Percentiles rank a stretch among this genome's conserved stretches.
These are phyloP conservation scores for Porogramme epimiltina DNA, from an alignment of 1,284 basidiomycete genomes.

Conservation along the genomic window DNA sequence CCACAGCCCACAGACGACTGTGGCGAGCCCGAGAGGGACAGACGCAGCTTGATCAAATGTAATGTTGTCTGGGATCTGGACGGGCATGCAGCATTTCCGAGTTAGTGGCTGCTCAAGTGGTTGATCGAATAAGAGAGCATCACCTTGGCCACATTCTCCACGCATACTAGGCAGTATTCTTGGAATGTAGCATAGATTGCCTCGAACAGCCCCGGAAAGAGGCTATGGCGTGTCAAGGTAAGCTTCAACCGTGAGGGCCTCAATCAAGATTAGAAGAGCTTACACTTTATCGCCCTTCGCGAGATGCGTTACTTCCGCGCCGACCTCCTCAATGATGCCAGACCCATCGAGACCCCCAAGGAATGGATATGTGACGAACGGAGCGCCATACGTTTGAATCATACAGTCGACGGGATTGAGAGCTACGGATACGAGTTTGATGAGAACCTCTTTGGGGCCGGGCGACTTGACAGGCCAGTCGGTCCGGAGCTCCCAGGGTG, in stretches of 20 bases:
- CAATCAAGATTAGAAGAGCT: neutral
- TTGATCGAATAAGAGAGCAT: no score
- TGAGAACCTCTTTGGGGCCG: neutral
- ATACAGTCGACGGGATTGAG: constrained; percentile 37
- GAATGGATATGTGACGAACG: constrained; percentile 6
- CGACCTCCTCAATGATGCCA: constrained; percentile 58
- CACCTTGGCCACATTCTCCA: constrained; percentile 30
- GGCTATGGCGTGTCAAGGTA: constrained; percentile 26
- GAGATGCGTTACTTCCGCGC: constrained; percentile 51
- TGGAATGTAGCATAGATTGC: constrained; percentile 47
- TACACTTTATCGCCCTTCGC: constrained; percentile 47
- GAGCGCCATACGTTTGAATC: constrained; percentile 24
- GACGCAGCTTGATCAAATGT: constrained; percentile 34
- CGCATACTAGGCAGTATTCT: constrained; percentile 45
- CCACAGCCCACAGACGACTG: constrained; percentile 32
- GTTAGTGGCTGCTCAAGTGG: no score
- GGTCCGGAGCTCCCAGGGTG: neutral
- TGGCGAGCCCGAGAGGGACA: constrained; percentile 31
- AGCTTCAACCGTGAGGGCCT: neutral
- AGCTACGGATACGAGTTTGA: neutral
- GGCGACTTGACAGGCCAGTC: neutral
- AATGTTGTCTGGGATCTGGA: constrained; percentile 32
- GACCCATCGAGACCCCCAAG: constrained; percentile 58
- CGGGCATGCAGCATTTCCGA: no score
- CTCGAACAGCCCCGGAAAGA: constrained; percentile 41